Evolutionary conservation across 352 stramenopile genomes (phyloP).

Genomic region (Phytophthora pluvialis): DNA sequence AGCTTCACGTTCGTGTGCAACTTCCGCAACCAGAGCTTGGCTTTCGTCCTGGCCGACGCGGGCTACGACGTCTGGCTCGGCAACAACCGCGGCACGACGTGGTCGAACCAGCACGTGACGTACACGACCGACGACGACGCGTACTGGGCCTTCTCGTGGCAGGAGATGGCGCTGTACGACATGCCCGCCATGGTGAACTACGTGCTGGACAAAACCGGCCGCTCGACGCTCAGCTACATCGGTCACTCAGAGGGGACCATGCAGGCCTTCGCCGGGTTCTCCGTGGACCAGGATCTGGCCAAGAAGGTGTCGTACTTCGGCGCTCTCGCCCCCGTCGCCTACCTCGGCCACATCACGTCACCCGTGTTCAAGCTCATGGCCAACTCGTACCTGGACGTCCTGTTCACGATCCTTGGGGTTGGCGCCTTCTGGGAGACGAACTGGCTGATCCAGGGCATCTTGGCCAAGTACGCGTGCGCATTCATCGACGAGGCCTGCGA

Average conservation of each 20-base stretch:
- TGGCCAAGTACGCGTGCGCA: slow-evolving; percentile 62
- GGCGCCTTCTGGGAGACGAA: slow-evolving; percentile 54
- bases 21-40: slow-evolving; percentile 65
- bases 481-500: slow-evolving; percentile 54
- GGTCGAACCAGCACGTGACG: slow-evolving; percentile 60
- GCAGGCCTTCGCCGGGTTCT: slow-evolving; percentile 70
- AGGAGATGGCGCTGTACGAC: slow-evolving; percentile 69
- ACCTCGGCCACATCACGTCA: slow-evolving; percentile 48
- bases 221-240: slow-evolving; percentile 59
- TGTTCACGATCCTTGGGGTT: slow-evolving; percentile 53
- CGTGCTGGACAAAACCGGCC: slow-evolving; percentile 42
- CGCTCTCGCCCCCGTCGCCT: slow-evolving; percentile 58
- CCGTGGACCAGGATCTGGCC: slow-evolving; percentile 55
- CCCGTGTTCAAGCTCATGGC: slow-evolving; percentile 53
- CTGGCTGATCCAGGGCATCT: slow-evolving; percentile 54
- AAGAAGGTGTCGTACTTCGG: slow-evolving; percentile 72
- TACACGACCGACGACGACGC: slow-evolving; percentile 49
- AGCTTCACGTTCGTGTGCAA: slow-evolving; percentile 71
- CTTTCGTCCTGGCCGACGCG: slow-evolving; percentile 61
- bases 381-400: slow-evolving; percentile 48
- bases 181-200: slow-evolving; percentile 75
- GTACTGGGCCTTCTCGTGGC: slow-evolving; percentile 71
- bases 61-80: slow-evolving; percentile 75
- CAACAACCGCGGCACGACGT: slow-evolving; percentile 75
- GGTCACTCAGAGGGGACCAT: slow-evolving; percentile 70